Percentiles rank a stretch among this genome's conserved stretches.
Evolutionary conservation across 768 basidiomycete species (phyloP).

Genomic region (Mycena kentingensis): DNA sequence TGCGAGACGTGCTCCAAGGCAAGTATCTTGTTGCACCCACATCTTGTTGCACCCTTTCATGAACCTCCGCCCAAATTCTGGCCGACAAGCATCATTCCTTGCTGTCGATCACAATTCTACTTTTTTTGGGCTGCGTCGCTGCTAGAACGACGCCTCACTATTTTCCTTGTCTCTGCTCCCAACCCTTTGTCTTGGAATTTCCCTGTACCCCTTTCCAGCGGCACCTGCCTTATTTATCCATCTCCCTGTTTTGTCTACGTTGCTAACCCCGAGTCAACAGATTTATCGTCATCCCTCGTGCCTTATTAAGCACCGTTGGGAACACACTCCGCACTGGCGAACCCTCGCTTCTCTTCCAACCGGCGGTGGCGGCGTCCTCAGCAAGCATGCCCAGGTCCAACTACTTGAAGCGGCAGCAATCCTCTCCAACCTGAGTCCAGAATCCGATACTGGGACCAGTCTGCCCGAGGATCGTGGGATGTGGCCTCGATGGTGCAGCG

Average conservation of each 20-base stretch:
- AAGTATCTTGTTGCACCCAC: conserved; percentile 22
- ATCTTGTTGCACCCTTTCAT: not conserved
- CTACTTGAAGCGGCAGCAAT: conserved; percentile 97
- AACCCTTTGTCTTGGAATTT: too few species aligned
- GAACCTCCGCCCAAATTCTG: too few species aligned
- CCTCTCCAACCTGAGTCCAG: conserved; percentile 80
- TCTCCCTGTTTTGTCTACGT: not conserved
- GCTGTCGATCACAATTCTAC: conserved; percentile 1
- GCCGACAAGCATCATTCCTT: not conserved
- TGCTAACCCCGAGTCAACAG: conserved; percentile 37
- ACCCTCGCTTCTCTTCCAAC: conserved; percentile 31
- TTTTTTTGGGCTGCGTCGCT: not conserved
- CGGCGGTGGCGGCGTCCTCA: conserved; percentile 56
- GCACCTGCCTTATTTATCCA: not conserved
- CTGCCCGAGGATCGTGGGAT: conserved; percentile 92
- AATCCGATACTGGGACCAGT: conserved; percentile 61
- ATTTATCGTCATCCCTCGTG: conserved; percentile 92
- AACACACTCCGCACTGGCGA: conserved; percentile 95
- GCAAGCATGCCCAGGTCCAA: conserved; percentile 97
- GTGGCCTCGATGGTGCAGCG: conserved; percentile 85
- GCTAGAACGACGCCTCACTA: not conserved
- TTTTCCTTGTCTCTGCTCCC: too few species aligned
- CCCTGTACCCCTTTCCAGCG: too few species aligned
- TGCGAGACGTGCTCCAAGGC: conserved; percentile 97
- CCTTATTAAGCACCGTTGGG: conserved; percentile 97